phyloP scores from a whole-genome alignment of 331 rosid species.

The Malus hybrid region DNA sequence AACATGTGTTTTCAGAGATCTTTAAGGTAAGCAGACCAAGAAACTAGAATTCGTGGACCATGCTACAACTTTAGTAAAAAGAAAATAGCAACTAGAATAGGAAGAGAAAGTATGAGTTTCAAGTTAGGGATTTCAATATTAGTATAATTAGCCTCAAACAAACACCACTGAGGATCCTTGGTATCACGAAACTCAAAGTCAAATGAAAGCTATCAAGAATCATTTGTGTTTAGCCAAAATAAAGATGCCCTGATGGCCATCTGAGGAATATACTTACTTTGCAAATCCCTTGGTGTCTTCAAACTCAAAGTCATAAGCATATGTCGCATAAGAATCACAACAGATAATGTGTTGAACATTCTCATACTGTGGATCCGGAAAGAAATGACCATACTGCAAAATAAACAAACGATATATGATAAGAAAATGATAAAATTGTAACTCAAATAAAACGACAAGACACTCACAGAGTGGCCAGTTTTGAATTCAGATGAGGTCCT shows the following conservation, averaged over 20 bases:
- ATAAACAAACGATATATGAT: conserved; percentile 19
- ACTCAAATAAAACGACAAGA: conserved; percentile 12
- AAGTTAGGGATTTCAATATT: neutral
- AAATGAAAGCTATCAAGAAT: neutral
- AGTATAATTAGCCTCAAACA: neutral
- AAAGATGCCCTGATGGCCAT: conserved; percentile 3
- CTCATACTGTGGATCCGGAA: conserved; percentile 98
- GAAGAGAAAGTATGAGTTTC: neutral
- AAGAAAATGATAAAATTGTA: conserved; percentile 11
- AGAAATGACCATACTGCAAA: conserved; percentile 98
- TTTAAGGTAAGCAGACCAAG: neutral
- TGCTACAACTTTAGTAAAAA: neutral
- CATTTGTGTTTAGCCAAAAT: neutral
- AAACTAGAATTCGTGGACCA: neutral
- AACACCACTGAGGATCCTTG: neutral
- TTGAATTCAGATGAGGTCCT: conserved; percentile 92
- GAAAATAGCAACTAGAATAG: neutral
- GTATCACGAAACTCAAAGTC: neutral
- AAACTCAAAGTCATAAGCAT: conserved; percentile 92
- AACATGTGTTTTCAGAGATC: neutral
- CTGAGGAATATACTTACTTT: conserved; percentile 39
- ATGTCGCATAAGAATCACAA: conserved; percentile 95
- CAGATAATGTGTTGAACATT: conserved; percentile 95
- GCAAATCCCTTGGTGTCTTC: conserved; percentile 81
- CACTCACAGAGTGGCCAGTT: conserved; percentile 82